Conservation (phyloP, 2,329 filamentous ascomycete species). For the Ceratocystis papillata region DNA sequence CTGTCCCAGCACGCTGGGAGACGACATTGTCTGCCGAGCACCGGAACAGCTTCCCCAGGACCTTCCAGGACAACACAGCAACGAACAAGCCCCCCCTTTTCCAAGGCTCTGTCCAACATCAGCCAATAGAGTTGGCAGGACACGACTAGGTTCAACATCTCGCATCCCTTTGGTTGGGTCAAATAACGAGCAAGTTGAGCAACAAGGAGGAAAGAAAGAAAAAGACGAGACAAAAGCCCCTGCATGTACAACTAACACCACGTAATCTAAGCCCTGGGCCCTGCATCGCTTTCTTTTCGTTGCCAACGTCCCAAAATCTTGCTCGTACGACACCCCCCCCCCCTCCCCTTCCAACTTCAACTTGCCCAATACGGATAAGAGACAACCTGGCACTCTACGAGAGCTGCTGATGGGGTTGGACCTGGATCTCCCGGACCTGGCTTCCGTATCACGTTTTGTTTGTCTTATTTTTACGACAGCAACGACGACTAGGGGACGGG, state of each 20-base stretch:
- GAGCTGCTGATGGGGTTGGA: neutral
- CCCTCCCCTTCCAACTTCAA: neutral
- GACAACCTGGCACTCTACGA: neutral
- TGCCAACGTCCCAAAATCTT: neutral
- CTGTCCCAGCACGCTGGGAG: conserved; percentile 2
- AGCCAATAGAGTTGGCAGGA: neutral
- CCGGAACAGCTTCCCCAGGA: conserved; percentile 3
- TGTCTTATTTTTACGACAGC: neutral
- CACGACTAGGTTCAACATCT: neutral
- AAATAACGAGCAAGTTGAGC: neutral
- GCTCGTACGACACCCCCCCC: neutral
- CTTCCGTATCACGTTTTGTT: conserved; percentile 6
- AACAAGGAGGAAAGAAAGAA: neutral
- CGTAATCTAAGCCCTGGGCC: conserved; percentile 4
- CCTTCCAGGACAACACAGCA: neutral
- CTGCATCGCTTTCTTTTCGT: neutral
- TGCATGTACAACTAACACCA: conserved; percentile 1
- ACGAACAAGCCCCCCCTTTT: neutral
- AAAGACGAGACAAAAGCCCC: neutral
- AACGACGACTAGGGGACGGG: neutral
- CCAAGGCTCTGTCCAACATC: neutral
- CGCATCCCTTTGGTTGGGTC: conserved; percentile 1
- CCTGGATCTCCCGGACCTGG: neutral
- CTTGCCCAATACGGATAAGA: neutral
- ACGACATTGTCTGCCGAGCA: neutral